These are phyloP conservation scores for Lecanoromycetidae sp. DNA, from an alignment of 2,329 filamentous ascomycete species.

Conservation along the genomic window DNA sequence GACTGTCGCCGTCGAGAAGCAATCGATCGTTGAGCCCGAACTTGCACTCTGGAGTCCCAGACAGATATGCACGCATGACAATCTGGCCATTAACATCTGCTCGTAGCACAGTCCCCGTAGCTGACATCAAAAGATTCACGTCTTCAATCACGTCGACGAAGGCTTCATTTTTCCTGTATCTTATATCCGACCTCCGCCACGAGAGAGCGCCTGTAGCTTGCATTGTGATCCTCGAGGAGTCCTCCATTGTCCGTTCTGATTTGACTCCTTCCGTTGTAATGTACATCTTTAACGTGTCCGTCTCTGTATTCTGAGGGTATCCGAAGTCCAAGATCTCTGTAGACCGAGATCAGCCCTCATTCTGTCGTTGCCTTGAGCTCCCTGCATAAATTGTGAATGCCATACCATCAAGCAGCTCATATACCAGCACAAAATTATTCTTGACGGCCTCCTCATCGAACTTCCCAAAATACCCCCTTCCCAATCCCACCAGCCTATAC, in stretches of 20 bases:
- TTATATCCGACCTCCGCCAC: slow-evolving; percentile 94
- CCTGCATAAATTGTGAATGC: not conserved
- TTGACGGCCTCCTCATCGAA: slow-evolving; percentile 99
- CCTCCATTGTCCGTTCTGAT: slow-evolving; percentile 50
- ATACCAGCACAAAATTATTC: slow-evolving; percentile 98
- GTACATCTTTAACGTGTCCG: slow-evolving; percentile 98
- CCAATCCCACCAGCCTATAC: slow-evolving; percentile 79
- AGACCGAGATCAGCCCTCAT: not conserved
- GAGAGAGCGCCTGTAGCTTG: slow-evolving; percentile 94
- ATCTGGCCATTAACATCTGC: slow-evolving; percentile 97
- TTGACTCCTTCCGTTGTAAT: slow-evolving; percentile 99
- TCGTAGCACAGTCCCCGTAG: slow-evolving; percentile 82
- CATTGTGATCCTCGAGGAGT: slow-evolving; percentile 98
- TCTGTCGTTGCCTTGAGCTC: not conserved
- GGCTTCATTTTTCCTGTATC: slow-evolving; percentile 98
- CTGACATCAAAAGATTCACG: slow-evolving; percentile 98
- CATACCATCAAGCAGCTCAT: slow-evolving; percentile 85
- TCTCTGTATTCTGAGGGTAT: slow-evolving; percentile 97
- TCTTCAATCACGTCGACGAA: slow-evolving; percentile 99
- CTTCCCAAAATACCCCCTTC: slow-evolving; percentile 94
- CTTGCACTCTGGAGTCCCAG: slow-evolving; percentile 95
- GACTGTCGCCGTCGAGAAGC: slow-evolving; percentile 66
- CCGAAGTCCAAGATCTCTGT: slow-evolving; percentile 96
- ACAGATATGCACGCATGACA: slow-evolving; percentile 94
- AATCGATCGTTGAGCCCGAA: slow-evolving; percentile 95